A percentile compares a stretch with the other conserved stretches of the same genome.
phyloP scores from a whole-genome alignment of 352 stramenopile species.

The Globisporangium acanthophoron region DNA sequence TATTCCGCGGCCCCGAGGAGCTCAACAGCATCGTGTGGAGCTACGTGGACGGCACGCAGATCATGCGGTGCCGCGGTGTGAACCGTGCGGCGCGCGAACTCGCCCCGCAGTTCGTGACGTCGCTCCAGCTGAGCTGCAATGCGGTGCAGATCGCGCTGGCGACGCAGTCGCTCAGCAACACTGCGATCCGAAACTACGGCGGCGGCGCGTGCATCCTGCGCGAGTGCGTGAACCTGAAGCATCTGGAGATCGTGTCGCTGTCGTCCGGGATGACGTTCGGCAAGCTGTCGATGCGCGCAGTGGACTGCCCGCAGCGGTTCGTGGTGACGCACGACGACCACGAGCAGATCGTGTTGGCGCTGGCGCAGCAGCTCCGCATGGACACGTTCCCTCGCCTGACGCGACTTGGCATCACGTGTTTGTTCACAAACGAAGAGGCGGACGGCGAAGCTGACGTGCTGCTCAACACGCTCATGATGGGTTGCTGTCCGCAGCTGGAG shows the following conservation, averaged over 20 bases:
- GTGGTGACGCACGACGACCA: conserved; percentile 86
- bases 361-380: conserved; percentile 60
- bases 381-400: conserved; percentile 50
- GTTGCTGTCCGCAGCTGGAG: conserved; percentile 68
- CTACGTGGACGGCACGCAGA: conserved; percentile 71
- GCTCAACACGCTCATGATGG: conserved; percentile 73
- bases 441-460: conserved; percentile 79
- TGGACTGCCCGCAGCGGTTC: conserved; percentile 80
- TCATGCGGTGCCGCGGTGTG: conserved; percentile 65
- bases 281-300: conserved; percentile 80
- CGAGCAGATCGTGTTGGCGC: conserved; percentile 74
- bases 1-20: conserved; percentile 65
- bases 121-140: conserved; percentile 79
- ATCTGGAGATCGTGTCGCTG: conserved; percentile 76
- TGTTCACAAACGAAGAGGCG: conserved; percentile 86
- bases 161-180: conserved; percentile 13
- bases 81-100: conserved; percentile 34
- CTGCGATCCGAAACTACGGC: no score
- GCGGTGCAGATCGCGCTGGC: conserved; percentile 52
- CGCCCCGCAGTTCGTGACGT: conserved; percentile 59
- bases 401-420: conserved; percentile 64
- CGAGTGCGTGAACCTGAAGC: conserved; percentile 55
- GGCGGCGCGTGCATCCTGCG: conserved; percentile 39
- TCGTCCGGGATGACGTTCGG: conserved; percentile 79
- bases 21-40: conserved; percentile 71